Base-by-base conservation (phyloP, 495 filamentous ascomycete species). In the Talaromyces ruber region DNA sequence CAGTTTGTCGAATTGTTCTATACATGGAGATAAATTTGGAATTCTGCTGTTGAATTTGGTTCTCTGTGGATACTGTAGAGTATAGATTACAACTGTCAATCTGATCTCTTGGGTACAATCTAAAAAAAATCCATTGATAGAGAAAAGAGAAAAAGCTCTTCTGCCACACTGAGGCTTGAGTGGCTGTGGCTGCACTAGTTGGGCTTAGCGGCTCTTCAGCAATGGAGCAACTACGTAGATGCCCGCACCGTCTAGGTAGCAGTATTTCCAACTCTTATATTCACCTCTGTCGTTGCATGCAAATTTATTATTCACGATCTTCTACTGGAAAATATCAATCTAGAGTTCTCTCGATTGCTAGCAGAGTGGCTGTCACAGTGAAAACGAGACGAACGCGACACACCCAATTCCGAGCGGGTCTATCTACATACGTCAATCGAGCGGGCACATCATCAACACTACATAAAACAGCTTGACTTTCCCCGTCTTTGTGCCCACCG, bases 1-100 rank as follows among this genome's bases (percentile, higher is more conserved):
- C 4, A 28, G 51, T 54, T 26, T 54, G 24, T 26, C 16, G 51
- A 54, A 14, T 54, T 9, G 51, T 16, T 25, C 18, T 50, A 22
- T 50, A 22, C 45, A 22, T 21, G 45, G 16, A 50, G 21, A 50
- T 14, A 18, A 52, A 12, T 52, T 11, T 21, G n/a, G 50, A 52
- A 25, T 52, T 26, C 50, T 52, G 50, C 24, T 52, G 18, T 24
- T 26, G 50, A 52, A 52, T 21, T 8, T 52, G 14, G 18, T 54
- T 54, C 14, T 25, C 11, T 25, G 58, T 28, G 11, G 24, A 50
- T 30, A 26, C 16, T 59, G 58, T 58, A 34, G 39, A 34, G 57
- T 45, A 34, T 59, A 60, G 59, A 51, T 30, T 54, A 4, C n/a
- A 53, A 54, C 22, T n/a, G 12, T 54, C n/a, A 52, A 52, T 52